These are phyloP conservation scores for Asterella californica DNA, from an alignment of 225 moss, liverwort and hornwort genomes.

Conservation along the genomic window DNA sequence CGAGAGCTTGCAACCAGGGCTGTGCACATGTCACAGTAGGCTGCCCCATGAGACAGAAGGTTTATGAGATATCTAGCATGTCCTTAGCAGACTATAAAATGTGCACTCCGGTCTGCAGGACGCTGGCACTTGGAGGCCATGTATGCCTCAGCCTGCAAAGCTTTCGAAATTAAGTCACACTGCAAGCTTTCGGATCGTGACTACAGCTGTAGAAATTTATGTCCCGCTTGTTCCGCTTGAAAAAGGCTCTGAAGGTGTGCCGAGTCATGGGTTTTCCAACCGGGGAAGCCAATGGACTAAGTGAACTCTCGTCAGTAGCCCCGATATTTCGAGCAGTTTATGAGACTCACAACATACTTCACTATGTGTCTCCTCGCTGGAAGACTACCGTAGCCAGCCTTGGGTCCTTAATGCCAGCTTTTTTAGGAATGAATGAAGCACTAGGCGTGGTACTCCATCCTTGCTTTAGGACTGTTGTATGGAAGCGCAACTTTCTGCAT, in stretches of 20 bases:
- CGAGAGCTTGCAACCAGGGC: background rate
- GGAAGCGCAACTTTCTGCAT: background rate
- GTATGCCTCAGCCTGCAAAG: background rate
- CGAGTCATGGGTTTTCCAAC: background rate
- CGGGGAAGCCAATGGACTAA: too few relatives aligned
- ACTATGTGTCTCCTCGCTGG: too few relatives aligned
- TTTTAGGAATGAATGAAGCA: background rate
- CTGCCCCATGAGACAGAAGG: background rate
- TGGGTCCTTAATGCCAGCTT: background rate
- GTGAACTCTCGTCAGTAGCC: background rate
- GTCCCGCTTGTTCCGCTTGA: background rate
- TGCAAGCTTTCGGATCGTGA: background rate
- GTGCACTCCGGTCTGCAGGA: background rate
- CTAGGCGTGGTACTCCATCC: background rate
- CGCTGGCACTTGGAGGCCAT: background rate
- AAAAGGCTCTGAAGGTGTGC: background rate
- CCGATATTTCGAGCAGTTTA: too few relatives aligned
- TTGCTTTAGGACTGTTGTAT: background rate
- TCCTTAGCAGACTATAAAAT: background rate
- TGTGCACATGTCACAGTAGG: background rate
- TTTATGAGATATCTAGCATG: background rate
- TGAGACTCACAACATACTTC: too few relatives aligned
- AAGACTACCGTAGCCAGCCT: background rate
- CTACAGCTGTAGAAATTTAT: background rate
- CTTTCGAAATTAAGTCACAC: background rate